Evolutionary conservation across 345 rosid genomes (phyloP), one percentile per base, ranked within the genome.

Genomic region (Gossypium stocksii): DNA sequence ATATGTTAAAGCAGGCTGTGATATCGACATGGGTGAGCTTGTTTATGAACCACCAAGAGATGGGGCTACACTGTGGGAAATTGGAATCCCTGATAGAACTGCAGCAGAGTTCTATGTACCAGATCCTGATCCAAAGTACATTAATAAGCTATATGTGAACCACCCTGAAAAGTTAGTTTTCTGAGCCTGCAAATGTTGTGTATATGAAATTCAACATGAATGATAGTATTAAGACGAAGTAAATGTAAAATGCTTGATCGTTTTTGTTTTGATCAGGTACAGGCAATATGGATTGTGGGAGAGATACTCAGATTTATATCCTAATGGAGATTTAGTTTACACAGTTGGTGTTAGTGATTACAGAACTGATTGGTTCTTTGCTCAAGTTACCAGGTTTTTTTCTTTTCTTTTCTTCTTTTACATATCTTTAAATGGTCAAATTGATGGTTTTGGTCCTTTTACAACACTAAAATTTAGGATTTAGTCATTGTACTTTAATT

Each of bases 241-340:
- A 72, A 29, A 72, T 1, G 23, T 25, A 22, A 68, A 45, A 52
- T 53, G 19, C 45, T 9, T 10, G 1, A 25, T 22, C 45, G 13
- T 38, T 29, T 16, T 67, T 5, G 8, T 52, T 20, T 58, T 34
- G 41, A 68, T 13, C 85, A 89, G 98, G 84, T 94, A 83, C 57
- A 86, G 98, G 82, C 97, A 90, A 71, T 94, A 94, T 16, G 97
- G 95, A 49, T 72, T 92, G 54, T 92, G 98, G 97, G 97, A 90
- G 75, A 90, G 89, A 73, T 94, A 92, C 63, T 25, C 89, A 41
- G 92, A 87, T 45, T 60, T 90, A 64, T 90, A 89, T 46, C 93
- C 93, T 0, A 69, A 86, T 4, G 79, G 43, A 19, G 98, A 94
- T 60, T 74, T 94, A 70, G 86, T 89, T 51, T 94, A 86, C 85